Base-by-base conservation (phyloP, 106 monocot species). In the Dendrobium officinale region DNA sequence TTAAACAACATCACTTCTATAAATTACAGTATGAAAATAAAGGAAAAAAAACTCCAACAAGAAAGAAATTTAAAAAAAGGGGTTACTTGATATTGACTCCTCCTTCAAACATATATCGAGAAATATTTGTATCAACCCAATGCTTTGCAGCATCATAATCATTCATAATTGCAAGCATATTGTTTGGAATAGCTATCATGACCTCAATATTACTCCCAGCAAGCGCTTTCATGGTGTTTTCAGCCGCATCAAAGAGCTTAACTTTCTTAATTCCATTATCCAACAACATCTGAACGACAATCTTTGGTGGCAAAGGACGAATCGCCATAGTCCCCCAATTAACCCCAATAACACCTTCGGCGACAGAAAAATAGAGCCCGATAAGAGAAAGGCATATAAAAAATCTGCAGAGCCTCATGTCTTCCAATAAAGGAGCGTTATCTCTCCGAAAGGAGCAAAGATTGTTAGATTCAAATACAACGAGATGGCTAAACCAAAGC, bases 301-400 rank as follows among this genome's bases (percentile, higher is more conserved):
- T 88, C 77, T 72, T 88, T 22, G 90, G 86, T 40, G 87, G 85
- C 74, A 90, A 44, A 49, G 47, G 83, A 64, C 84, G 88, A 17
- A 83, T 81, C 72, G 87, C 87, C 86, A 79, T 75, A 17, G 90
- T 90, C 45, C 90, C 90, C 90, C 90, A 90, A 79, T 90, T 90
- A 74, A 88, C 81, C 48, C 90, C 90, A 86, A 59, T 5, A 64
- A 77, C 24, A 64, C 77, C 42, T 24, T 68, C 80, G 1, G 1
- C 10, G 20, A 78, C 49, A 16, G 19, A 41, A 78, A 24, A 29
- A 40, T 26, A 78, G 2, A 59, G 58, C 58, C 78, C 56, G 2
- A 59, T 13, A 0, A 78, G 7, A 11, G 40, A 78, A 18, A 55
- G 2, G 17, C 58, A 37, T 59, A 59, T 40, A 33, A 78, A 31